Conservation (phyloP, 1,284 basidiomycete genomes). For the Cystobasidium pallidum region DNA sequence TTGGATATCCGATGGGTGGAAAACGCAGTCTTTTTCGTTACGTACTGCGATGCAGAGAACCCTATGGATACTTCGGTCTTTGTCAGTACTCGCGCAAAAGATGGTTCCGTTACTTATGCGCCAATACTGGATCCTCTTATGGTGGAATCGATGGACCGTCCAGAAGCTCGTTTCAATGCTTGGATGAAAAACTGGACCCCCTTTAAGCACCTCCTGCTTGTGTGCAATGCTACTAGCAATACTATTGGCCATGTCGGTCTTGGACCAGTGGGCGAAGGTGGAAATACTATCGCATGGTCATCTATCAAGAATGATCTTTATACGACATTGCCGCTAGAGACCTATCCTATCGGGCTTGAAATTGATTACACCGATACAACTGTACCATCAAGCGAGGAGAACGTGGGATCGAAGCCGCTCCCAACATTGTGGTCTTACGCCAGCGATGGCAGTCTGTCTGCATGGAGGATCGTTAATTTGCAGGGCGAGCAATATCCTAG, state of each 20-base stretch:
- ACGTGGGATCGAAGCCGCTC: conserved; percentile 58
- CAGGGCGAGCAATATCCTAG: conserved; percentile 57
- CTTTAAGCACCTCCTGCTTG: conserved; percentile 59
- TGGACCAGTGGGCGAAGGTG: conserved; percentile 30
- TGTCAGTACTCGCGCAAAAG: conserved; percentile 56
- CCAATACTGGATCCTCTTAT: conserved; percentile 58
- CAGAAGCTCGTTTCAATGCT: conserved; percentile 56
- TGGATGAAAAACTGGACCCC: conserved; percentile 58
- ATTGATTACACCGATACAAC: conserved; percentile 61
- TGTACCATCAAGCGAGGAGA: conserved; percentile 59
- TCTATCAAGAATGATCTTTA: conserved; percentile 54
- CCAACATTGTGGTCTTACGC: conserved; percentile 61
- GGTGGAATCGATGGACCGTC: conserved; percentile 55
- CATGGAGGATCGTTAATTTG: conserved; percentile 60
- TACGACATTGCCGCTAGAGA: conserved; percentile 60
- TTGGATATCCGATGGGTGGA: conserved; percentile 62
- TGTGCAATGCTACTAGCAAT: conserved; percentile 58
- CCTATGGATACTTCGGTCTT: conserved; percentile 56
- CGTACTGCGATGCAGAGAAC: conserved; percentile 58
- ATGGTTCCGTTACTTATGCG: conserved; percentile 53
- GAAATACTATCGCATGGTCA: conserved; percentile 23
- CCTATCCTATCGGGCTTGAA: conserved; percentile 60
- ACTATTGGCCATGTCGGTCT: conserved; percentile 54
- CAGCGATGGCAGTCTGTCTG: conserved; percentile 61
- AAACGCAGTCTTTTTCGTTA: conserved; percentile 62